Evolutionary conservation across 106 monocot species (phyloP), one percentile per base, ranked within the genome.

Genomic region (Ottelia alismoides): DNA sequence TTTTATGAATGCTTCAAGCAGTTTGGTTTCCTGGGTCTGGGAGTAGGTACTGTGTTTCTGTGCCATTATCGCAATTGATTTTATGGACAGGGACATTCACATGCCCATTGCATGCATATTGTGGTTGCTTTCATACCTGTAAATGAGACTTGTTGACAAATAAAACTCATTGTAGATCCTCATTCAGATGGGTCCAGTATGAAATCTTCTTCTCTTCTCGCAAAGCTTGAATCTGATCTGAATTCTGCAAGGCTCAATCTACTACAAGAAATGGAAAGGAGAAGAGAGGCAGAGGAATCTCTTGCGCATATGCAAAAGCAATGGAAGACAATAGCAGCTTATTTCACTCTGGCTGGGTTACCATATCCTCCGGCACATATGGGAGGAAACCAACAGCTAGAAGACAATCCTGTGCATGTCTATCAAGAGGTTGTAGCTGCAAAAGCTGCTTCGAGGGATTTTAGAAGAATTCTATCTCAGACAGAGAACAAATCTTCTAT

Each of bases 401-500:
- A 69, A 47, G 29, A 46, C 45, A 66, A 81, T 60, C 61, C 56
- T 27, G 49, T 2, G 44, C 52, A 64, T 27, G 25, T 81, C 49
- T 65, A 47, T 29, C 72, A 70, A 49, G 72, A 76, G 53, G 22
- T 69, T 31, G 20, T 73, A 7, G 57, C 72, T 53, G 25, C 61
- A 30, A 61, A 28, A 29, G 22, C 58, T 76, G 76, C 70, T 40
- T 61, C 52, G 18, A 72, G 72, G 56, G 60, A 71, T 51, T 7
- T 76, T 65, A 74, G 65, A 48, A 72, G 59, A 11, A 65, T n/a
- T 53, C 2, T 72, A 21, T 52, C 68, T 57, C 67, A 40, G 32
- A 65, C 60, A 45, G 83, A 84, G 69, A 27, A 47, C 58, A 69
- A 72, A 75, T 54, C 43, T 11, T 50, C 31, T 25, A 17, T 58